phyloP scores from a whole-genome alignment of 1,284 basidiomycete species.

The Leccinum brunneo-olivaceum region DNA sequence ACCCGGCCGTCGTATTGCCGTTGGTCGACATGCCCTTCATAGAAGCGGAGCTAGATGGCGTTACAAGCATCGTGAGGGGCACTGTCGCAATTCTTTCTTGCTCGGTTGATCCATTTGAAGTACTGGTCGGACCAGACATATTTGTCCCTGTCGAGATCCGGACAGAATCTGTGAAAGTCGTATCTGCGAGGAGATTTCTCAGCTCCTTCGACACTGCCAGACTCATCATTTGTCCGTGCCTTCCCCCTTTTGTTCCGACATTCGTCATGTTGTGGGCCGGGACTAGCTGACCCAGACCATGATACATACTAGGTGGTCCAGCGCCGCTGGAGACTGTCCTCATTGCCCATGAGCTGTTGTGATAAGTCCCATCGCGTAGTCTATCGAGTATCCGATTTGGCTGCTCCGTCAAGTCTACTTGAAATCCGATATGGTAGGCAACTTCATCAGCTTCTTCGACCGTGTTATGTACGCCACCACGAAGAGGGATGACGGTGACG shows the following conservation, averaged over 20 bases:
- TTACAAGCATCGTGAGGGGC: conserved; percentile 19
- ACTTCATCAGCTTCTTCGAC: conserved; percentile 51
- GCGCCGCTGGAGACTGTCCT: background rate
- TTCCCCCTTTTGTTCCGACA: conserved; percentile 22
- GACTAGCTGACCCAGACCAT: conserved; percentile 10
- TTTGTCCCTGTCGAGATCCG: conserved; percentile 31
- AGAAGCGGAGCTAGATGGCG: conserved; percentile 11
- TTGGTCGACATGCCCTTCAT: conserved; percentile 9
- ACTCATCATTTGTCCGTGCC: conserved; percentile 33
- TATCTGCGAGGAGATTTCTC: conserved; percentile 33
- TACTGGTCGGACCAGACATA: conserved; percentile 19
- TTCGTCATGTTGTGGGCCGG: conserved; percentile 17
- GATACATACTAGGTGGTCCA: background rate
- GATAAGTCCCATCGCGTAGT: conserved; percentile 68
- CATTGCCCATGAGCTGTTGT: conserved; percentile 31
- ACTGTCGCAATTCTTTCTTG: conserved; percentile 10
- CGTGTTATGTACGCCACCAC: conserved; percentile 50
- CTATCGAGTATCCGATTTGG: conserved; percentile 78
- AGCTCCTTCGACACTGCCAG: conserved; percentile 38
- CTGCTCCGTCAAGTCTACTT: conserved; percentile 84
- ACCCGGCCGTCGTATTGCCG: conserved; percentile 20
- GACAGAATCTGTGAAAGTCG: conserved; percentile 35
- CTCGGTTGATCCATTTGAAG: conserved; percentile 11
- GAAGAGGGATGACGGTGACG: conserved; percentile 78
- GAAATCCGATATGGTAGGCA: conserved; percentile 88